phyloP scores from a whole-genome alignment of 2,329 filamentous ascomycete species.

The Septoria petroselini region DNA sequence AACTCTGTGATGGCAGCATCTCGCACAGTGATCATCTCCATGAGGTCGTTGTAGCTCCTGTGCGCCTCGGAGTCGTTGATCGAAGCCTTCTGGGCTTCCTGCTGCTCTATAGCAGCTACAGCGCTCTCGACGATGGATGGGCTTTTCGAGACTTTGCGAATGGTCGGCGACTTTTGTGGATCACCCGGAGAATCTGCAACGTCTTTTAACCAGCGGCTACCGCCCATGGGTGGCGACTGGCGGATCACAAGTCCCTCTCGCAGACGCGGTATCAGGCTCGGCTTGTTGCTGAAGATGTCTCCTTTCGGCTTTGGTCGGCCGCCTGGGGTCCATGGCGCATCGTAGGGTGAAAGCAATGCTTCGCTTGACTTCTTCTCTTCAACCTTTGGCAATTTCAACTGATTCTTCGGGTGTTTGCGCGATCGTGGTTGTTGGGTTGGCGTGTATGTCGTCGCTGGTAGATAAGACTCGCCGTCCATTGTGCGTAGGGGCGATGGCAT shows the following conservation, averaged over 20 bases:
- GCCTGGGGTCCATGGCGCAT: conserved; percentile 14
- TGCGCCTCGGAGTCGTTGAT: conserved; percentile 5
- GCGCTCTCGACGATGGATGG: background rate
- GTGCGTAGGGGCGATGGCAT: conserved; percentile 32
- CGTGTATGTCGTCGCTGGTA: conserved; percentile 25
- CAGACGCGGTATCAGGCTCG: conserved; percentile 1
- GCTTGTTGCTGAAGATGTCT: conserved; percentile 22
- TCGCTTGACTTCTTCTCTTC: conserved; percentile 9
- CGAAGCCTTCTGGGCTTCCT: conserved; percentile 1
- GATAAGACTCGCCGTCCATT: conserved; percentile 5
- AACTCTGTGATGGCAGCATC: conserved; percentile 20
- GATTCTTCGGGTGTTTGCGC: conserved; percentile 13
- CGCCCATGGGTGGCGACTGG: conserved; percentile 15
- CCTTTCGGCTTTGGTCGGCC: conserved; percentile 15
- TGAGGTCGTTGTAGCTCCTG: conserved; percentile 13
- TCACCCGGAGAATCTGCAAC: conserved; percentile 1
- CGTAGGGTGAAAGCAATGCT: conserved; percentile 10
- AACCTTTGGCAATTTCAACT: conserved; percentile 2
- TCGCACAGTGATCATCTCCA: conserved; percentile 21
- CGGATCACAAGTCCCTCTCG: conserved; percentile 10
- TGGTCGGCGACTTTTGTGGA: conserved; percentile 11
- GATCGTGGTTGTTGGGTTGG: conserved; percentile 15
- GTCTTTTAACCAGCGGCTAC: conserved; percentile 1
- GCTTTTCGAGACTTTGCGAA: background rate
- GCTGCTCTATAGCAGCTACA: background rate